Evolutionary conservation across 2,329 filamentous ascomycete species (phyloP).

Genomic region (Alternaria arbusti): DNA sequence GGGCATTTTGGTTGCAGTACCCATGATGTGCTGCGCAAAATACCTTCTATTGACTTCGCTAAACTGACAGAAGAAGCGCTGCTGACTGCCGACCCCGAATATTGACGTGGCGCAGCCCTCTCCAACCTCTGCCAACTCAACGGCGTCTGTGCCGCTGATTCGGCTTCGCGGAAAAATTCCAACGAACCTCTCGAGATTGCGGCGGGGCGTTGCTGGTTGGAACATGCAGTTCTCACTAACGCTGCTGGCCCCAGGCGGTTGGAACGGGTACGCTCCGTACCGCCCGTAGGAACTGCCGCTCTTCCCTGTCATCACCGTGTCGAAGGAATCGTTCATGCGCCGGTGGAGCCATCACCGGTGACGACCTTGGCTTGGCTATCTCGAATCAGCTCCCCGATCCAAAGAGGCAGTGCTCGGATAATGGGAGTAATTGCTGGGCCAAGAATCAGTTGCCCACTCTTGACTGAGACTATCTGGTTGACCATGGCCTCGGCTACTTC

Average conservation of each 20-base stretch:
- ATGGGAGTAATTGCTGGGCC: constrained; percentile 34
- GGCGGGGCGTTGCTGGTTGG: not conserved
- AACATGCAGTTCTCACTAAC: constrained; percentile 1
- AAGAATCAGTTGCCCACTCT: constrained; percentile 52
- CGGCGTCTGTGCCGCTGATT: not conserved
- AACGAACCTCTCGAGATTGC: not conserved
- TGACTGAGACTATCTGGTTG: constrained; percentile 51
- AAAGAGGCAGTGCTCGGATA: constrained; percentile 39
- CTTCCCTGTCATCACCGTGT: not conserved
- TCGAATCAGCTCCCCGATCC: constrained; percentile 44
- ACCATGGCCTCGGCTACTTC: constrained; percentile 53
- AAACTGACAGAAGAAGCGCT: not conserved
- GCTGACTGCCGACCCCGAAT: not conserved
- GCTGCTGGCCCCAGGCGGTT: constrained; percentile 5
- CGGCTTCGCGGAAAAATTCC: not conserved
- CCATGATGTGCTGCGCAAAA: constrained; percentile 4
- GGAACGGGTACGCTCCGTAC: not conserved
- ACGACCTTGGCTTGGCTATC: constrained; percentile 40
- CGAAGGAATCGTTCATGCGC: constrained; percentile 10
- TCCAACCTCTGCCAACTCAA: not conserved
- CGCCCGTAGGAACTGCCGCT: not conserved
- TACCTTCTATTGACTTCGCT: constrained; percentile 2
- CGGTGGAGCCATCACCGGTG: constrained; percentile 32
- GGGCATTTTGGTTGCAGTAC: constrained; percentile 7
- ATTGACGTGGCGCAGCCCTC: constrained; percentile 2